These are phyloP conservation scores for Vitellaria paradoxa DNA, from an alignment of 179 eudicot species.

Conservation along the genomic window DNA sequence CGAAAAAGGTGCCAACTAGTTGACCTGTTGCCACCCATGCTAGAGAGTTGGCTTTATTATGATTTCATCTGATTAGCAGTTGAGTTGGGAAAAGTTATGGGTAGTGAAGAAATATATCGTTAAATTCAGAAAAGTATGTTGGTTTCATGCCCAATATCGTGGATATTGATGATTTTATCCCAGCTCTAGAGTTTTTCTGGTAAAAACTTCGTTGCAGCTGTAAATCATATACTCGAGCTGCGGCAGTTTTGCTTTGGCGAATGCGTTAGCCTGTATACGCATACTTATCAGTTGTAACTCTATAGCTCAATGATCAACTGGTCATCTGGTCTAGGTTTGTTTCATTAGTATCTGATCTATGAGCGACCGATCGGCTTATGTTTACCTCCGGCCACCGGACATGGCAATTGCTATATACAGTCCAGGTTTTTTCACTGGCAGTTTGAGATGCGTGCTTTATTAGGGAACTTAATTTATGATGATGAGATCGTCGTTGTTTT, in stretches of 20 bases:
- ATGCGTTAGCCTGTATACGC: background rate
- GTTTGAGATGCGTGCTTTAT: background rate
- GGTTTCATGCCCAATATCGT: too few species aligned
- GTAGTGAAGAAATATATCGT: too few species aligned
- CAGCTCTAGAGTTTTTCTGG: too few species aligned
- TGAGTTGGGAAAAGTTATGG: too few species aligned
- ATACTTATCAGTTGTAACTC: background rate
- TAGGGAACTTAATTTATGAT: background rate
- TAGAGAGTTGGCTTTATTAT: too few species aligned
- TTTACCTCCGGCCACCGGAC: background rate
- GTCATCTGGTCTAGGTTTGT: background rate
- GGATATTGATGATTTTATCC: too few species aligned
- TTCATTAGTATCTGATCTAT: background rate
- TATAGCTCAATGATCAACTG: background rate
- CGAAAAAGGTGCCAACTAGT: too few species aligned
- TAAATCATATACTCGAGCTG: background rate
- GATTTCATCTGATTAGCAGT: too few species aligned
- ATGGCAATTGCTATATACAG: background rate
- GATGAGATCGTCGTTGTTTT: background rate
- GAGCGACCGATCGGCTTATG: background rate
- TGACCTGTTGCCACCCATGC: too few species aligned
- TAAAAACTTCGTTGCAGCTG: too few species aligned
- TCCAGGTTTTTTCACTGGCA: background rate
- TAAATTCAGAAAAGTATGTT: too few species aligned
- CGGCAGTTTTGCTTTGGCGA: too few species aligned